Base-by-base conservation (phyloP, 305 asterid genomes). In the Lippia alba region DNA sequence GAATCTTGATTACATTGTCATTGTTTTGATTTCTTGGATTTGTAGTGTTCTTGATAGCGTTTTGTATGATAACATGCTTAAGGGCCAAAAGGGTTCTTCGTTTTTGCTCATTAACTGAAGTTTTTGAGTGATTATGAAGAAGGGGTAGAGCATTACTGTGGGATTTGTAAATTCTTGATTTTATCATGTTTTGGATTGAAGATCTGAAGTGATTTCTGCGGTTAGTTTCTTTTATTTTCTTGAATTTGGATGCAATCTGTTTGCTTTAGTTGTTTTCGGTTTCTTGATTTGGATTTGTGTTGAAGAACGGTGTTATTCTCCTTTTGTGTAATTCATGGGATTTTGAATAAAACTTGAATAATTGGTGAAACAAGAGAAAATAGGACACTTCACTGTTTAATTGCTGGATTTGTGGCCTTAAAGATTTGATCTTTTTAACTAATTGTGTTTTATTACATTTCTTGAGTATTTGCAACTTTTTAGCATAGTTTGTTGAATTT, bases 341-440 rank as follows among this genome's bases (percentile, higher is more conserved):
- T 69, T 36, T 64, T 51, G 74, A 15, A 53, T 46, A 4, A 4
- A 41, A 53, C 30, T 24, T 53, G 14, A 8, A 2, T 4, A 62
- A 57, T 53, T 24, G 20, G 57, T 49, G 19, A 53, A 24, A 30
- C 8, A 49, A 17, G 24, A 48, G 16, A 61, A 59, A 67, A 17
- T 58, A 20, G 53, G 67, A 63, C 12, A 17, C n/a, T 44, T 63
- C 62, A 65, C 16, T 12, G 65, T 44, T 72, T 55, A 10, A 30
- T 60, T 46, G 49, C 14, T 34, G n/a, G 6, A 56, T 16, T 8
- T 46, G 63, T 4, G 65, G 61, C 14, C 14, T 24, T 64, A n/a
- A 61, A 73, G 81, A 80, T 80, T 74, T 70, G 11, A 24, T n/a
- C 36, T 36, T 30, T 74, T 58, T 61, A 4, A 33, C 14, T 18